These are phyloP conservation scores for Zostera marina DNA, from an alignment of 116 monocot species.

Conservation along the genomic window DNA sequence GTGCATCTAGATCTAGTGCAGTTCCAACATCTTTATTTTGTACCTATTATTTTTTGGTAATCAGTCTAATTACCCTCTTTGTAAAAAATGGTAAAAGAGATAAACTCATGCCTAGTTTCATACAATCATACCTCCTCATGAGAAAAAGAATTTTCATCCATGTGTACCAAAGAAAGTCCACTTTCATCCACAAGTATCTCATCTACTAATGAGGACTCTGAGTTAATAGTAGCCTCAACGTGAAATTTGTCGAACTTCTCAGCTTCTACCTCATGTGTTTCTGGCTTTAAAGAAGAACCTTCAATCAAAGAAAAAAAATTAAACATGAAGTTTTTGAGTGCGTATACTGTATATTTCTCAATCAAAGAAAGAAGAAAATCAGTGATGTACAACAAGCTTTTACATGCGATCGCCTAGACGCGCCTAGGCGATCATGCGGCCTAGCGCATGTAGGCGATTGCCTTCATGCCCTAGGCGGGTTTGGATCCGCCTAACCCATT, in stretches of 20 bases:
- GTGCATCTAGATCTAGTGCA: too few species aligned
- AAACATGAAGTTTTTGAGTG: neutral
- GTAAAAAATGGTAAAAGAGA: neutral
- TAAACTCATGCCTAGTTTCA: neutral
- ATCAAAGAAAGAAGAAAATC: neutral
- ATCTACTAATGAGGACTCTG: slow-evolving; percentile 21
- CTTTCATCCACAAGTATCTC: slow-evolving; percentile 37
- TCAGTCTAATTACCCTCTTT: neutral
- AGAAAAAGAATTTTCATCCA: neutral
- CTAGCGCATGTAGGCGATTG: too few species aligned
- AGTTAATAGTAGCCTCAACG: slow-evolving; percentile 3
- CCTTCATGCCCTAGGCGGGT: too few species aligned
- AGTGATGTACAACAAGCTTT: too few species aligned
- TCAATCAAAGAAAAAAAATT: neutral
- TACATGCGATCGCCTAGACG: too few species aligned
- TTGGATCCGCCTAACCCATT: too few species aligned
- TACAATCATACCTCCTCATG: slow-evolving; percentile 30
- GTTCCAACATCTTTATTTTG: too few species aligned
- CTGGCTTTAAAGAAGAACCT: neutral
- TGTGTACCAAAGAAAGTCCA: neutral
- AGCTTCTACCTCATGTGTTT: slow-evolving; percentile 1
- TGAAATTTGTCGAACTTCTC: slow-evolving; percentile 11
- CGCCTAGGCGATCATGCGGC: too few species aligned
- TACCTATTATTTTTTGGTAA: too few species aligned
- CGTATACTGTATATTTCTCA: neutral